phyloP scores from a whole-genome alignment of 805 yeast genomes.

The Lachancea sp. region DNA sequence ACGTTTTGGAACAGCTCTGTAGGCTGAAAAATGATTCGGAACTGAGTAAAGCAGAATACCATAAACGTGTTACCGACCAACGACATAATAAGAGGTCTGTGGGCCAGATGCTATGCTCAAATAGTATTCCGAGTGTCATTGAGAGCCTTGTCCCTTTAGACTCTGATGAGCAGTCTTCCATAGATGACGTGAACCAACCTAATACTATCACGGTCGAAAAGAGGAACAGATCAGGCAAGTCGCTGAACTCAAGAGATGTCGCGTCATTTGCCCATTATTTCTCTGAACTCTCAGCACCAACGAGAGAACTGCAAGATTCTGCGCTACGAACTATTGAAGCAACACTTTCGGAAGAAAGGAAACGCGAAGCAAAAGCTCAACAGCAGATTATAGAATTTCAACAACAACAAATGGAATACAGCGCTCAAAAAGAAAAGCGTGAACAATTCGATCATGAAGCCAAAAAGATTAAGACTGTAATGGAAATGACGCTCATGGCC shows the following conservation, averaged over 20 bases:
- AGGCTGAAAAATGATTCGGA: conserved; percentile 2
- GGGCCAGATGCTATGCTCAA: neutral
- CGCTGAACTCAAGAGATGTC: neutral
- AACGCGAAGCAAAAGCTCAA: neutral
- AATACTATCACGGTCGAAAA: neutral
- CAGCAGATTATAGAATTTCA: neutral
- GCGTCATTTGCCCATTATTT: neutral
- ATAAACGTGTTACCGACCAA: conserved; percentile 1
- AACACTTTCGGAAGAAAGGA: neutral
- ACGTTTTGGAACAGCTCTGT: neutral
- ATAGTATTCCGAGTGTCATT: neutral
- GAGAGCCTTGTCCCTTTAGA: neutral
- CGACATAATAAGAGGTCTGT: neutral
- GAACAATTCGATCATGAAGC: neutral
- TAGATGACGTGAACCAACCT: neutral
- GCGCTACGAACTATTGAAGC: no score
- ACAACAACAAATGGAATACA: neutral
- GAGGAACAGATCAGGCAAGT: neutral
- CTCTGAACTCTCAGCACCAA: neutral
- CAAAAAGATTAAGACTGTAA: neutral
- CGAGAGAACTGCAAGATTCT: neutral
- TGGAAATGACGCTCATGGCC: neutral
- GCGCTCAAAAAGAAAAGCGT: neutral
- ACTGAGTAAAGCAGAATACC: neutral
- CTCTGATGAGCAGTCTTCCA: conserved; percentile 1